Base-by-base conservation (phyloP, 768 basidiomycete genomes). In the Hypholoma fasciculare region DNA sequence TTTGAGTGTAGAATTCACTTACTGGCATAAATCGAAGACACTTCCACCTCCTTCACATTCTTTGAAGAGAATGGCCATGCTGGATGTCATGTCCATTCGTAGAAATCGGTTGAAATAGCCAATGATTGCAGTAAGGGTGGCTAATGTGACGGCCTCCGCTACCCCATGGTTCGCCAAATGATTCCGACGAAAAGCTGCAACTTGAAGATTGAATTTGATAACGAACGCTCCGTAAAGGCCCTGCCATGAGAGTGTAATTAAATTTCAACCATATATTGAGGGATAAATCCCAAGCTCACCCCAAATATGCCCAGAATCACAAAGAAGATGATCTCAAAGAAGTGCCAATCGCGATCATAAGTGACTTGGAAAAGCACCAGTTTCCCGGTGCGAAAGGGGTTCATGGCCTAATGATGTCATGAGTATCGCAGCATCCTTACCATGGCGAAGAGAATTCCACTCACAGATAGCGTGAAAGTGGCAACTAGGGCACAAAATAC, bases 281-380 rank as follows among this genome's bases (percentile, higher is more conserved):
- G 52, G 23, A 19, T 42, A 16, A 56, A 46, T 20, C 39, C 27
- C 27, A 30, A 38, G 74, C 85, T 60, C 67, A 96, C 96, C 49
- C 97, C 97, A 71, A 99, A 99, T 60, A 98, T 82, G 9, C 97
- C 97, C 42, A 99, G 84, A 58, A 98, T 84, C 53, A 98, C 81
- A 73, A 96, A 99, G 72, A 96, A 96, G 16, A 97, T 89, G 51
- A 99, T 92, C 69, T 98, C 97, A 68, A 98, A 98, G 75, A 96
- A 98, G 69, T 98, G 97, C 97, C 97, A 99, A 67, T 95, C 94
- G 34, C 96, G 84, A 69, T 91, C 92, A 71, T 98, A 99, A 2
- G 95, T 96, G 65, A 99, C 94, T 69, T 98, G 96, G 77, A 99
- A 99, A 60, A 98, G 76, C 67, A 99, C 97, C 26, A 99, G 86